Conservation (phyloP, 495 filamentous ascomycete species). For the Penicillium herquei region DNA sequence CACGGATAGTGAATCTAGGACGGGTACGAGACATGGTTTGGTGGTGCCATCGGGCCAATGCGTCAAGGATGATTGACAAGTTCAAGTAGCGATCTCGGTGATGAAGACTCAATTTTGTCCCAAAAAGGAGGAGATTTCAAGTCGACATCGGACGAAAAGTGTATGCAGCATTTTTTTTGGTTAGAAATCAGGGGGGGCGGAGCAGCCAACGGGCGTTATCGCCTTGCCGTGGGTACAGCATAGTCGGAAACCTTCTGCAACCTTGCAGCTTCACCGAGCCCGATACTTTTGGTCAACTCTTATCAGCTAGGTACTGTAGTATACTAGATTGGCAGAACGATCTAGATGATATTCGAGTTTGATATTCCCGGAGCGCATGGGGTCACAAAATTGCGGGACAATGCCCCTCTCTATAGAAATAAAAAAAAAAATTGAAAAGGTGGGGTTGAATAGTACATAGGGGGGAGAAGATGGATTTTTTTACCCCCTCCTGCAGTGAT, state of each 20-base stretch:
- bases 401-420: neutral
- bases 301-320: constrained; percentile 1
- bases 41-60: constrained; percentile 10
- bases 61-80: neutral
- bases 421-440: neutral
- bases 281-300: too few relatives aligned
- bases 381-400: constrained; percentile 4
- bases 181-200: constrained; percentile 13
- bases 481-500: constrained; percentile 11
- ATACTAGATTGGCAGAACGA: neutral
- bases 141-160: constrained; percentile 18
- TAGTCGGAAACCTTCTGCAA: constrained; percentile 20
- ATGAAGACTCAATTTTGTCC: neutral
- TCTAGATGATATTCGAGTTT: neutral
- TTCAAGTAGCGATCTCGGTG: constrained; percentile 9
- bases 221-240: constrained; percentile 14
- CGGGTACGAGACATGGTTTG: constrained; percentile 11
- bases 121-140: neutral
- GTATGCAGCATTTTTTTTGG: constrained; percentile 5
- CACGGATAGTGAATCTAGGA: constrained; percentile 3
- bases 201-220: constrained; percentile 24
- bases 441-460: constrained; percentile 1
- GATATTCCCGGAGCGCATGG: constrained; percentile 1
- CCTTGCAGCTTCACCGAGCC: constrained; percentile 17
- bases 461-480: neutral